Evolutionary conservation across 192 early-diverging fungal species (phyloP).

Genomic region (Backusella macrospora): DNA sequence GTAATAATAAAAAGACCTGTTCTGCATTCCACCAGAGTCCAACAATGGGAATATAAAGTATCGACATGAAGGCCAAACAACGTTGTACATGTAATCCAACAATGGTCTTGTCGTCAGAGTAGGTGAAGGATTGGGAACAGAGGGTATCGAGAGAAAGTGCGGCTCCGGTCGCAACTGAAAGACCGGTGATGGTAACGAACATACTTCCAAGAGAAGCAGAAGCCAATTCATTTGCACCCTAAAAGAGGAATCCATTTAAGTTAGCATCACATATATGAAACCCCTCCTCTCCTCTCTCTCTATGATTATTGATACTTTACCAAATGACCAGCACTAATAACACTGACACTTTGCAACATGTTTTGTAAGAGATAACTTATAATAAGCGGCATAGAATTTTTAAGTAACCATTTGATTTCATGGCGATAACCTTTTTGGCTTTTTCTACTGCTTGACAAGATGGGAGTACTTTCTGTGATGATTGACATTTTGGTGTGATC

Average conservation of each 20-base stretch:
- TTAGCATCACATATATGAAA: no score
- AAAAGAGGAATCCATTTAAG: neutral
- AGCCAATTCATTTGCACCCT: conserved; percentile 63
- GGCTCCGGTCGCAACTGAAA: conserved; percentile 67
- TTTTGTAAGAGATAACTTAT: conserved; percentile 70
- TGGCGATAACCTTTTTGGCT: conserved; percentile 14
- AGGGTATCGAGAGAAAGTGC: conserved; percentile 75
- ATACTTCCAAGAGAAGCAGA: conserved; percentile 71
- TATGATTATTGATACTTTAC: conserved; percentile 25
- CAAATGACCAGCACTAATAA: conserved; percentile 70
- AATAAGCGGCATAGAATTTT: conserved; percentile 55
- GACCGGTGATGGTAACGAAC: conserved; percentile 69
- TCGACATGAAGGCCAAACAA: conserved; percentile 71
- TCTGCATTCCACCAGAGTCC: conserved; percentile 73
- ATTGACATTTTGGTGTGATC: neutral
- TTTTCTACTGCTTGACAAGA: neutral
- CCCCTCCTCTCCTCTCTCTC: no score
- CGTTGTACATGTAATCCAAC: conserved; percentile 80
- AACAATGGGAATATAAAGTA: conserved; percentile 68
- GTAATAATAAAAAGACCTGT: conserved; percentile 65
- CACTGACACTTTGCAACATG: conserved; percentile 61
- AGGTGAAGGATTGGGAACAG: conserved; percentile 74
- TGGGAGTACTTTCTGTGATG: conserved; percentile 9
- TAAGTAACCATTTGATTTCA: conserved; percentile 36
- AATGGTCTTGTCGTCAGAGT: conserved; percentile 56